Evolutionary conservation across 192 early-diverging fungal genomes (phyloP).

Genomic region (Podochytrium sp.): DNA sequence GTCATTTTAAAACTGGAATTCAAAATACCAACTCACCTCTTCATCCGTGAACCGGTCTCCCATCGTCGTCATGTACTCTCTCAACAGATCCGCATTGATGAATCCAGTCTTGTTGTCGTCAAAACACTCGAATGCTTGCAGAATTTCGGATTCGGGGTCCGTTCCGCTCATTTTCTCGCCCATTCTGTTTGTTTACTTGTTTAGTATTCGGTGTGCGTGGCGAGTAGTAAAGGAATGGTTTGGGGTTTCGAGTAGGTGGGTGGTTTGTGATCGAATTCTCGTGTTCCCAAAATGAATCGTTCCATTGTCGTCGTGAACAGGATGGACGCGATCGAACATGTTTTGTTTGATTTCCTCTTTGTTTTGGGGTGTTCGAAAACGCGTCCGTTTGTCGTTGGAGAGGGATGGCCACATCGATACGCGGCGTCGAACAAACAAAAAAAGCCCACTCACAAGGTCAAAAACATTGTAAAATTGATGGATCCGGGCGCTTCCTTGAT

Average conservation of each 20-base stretch:
- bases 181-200: slow-evolving; percentile 49
- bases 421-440: neutral
- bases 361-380: too few relatives aligned
- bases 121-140: slow-evolving; percentile 92
- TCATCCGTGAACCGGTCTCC: slow-evolving; percentile 88
- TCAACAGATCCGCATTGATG: slow-evolving; percentile 77
- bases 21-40: too few relatives aligned
- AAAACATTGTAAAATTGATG: slow-evolving; percentile 97
- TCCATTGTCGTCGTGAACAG: too few relatives aligned
- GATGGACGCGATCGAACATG: too few relatives aligned
- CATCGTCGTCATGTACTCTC: slow-evolving; percentile 92
- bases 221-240: too few relatives aligned
- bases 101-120: slow-evolving; percentile 83
- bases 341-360: too few relatives aligned
- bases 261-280: too few relatives aligned
- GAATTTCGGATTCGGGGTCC: slow-evolving; percentile 88
- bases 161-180: slow-evolving; percentile 90
- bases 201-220: too few relatives aligned
- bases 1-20: too few relatives aligned
- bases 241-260: too few relatives aligned
- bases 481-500: slow-evolving; percentile 76
- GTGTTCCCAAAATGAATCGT: too few relatives aligned
- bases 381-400: neutral
- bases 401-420: neutral
- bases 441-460: slow-evolving; percentile 64